Evolutionary conservation across 495 filamentous ascomycete species (phyloP), one percentile per base, ranked within the genome.

Genomic region (Xylaria flabelliformis): DNA sequence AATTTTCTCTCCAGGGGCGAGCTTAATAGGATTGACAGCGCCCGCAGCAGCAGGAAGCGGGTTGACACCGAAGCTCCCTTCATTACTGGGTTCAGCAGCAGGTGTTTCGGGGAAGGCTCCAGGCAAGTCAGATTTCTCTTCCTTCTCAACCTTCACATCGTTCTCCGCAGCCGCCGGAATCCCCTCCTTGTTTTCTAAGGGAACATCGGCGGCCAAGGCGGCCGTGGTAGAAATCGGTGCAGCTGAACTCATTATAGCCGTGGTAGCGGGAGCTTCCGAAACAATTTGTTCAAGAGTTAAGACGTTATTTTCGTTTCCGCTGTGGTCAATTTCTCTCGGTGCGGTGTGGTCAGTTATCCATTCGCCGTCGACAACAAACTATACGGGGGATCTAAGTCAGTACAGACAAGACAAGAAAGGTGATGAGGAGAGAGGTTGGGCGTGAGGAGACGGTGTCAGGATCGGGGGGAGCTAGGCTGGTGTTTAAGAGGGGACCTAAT

Each of bases 281-380:
- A 84, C 81, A 69, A 97, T 91, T 74, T 93, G 87, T 70, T 94
- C 88, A 19, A 92, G 90, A 15, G 88, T 85, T 41, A 99, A 86
- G 64, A 98, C 86, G 89, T 97, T 98, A 85, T 98, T 98, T 68
- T 92, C 84, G 86, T 94, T 96, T 72, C 91, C 89, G 64, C 87
- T 82, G 58, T 85, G 86, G 85, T 97, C 96, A 72, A 85, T 87
- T 82, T 97, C 94, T 81, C 92, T 88, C 36, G 92, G 92, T 29
- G 89, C 90, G 64, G 89, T 87, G 75, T 89, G 90, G 79, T 97
- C 92, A 73, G 90, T 92, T 29, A 87, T 89, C 96, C 96, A 99
- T 71, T 84, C 87, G 55, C 89, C 91, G 88, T 99, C 94, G 58
- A 97, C 95, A 74, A 98, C 92, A 82, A 97, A 98, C 93, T 97